A percentile compares a stretch with the other conserved stretches of the same genome.
Evolutionary conservation across 305 asterid genomes (phyloP).

Genomic region (Fraxinus baroniana): DNA sequence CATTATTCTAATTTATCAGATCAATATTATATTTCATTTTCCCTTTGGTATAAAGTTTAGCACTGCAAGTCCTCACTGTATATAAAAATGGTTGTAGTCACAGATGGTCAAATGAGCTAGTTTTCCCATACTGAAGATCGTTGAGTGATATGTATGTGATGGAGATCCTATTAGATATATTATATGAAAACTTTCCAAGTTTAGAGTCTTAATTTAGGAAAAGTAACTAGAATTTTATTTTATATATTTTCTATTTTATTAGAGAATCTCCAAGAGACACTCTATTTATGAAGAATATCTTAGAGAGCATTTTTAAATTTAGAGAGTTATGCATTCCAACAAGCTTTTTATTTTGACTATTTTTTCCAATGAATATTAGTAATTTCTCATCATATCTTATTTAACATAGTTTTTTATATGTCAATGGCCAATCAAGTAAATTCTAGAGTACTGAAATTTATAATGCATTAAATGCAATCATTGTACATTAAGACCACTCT

Average conservation of each 20-base stretch:
- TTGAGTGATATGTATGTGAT: background rate
- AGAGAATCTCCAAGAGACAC: background rate
- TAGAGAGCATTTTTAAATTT: background rate
- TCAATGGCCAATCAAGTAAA: background rate
- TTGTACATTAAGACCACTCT: background rate
- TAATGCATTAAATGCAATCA: background rate
- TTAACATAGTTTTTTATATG: background rate
- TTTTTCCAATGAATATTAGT: background rate
- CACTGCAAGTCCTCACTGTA: background rate
- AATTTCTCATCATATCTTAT: background rate
- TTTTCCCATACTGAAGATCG: background rate
- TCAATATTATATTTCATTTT: background rate
- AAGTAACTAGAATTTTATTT: background rate
- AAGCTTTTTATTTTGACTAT: too few relatives aligned
- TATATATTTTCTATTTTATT: background rate
- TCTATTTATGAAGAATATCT: background rate
- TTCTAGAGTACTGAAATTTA: background rate
- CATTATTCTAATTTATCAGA: background rate
- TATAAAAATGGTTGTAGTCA: background rate
- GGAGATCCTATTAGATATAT: background rate
- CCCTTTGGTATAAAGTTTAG: background rate
- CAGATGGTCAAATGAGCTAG: background rate
- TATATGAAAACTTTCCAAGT: background rate
- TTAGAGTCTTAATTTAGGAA: background rate
- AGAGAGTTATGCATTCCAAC: too few relatives aligned